Percentiles rank a stretch among this genome's conserved stretches.
phyloP scores from a whole-genome alignment of 768 basidiomycete genomes.

The Coprinopsis marcescibilis region DNA sequence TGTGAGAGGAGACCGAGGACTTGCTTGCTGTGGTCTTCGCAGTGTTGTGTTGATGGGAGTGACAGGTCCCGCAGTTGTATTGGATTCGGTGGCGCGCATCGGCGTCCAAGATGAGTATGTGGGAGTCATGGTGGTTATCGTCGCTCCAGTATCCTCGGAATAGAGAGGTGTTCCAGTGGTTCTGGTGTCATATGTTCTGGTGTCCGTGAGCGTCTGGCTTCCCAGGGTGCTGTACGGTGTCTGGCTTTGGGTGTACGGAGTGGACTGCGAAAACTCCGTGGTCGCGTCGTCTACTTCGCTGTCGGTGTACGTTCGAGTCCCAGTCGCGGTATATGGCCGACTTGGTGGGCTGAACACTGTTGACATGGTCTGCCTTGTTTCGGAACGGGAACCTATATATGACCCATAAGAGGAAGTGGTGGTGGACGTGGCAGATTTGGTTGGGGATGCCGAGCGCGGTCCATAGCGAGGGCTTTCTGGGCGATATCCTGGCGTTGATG shows the following conservation, averaged over 20 bases:
- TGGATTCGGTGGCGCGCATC: neutral
- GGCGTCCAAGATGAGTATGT: conserved; percentile 19
- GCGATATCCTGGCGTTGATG: conserved; percentile 44
- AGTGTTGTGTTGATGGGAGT: conserved; percentile 30
- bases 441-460: conserved; percentile 42
- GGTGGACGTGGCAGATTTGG: conserved; percentile 34
- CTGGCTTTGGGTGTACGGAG: conserved; percentile 23
- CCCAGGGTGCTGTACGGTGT: conserved; percentile 26
- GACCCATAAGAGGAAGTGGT: conserved; percentile 27
- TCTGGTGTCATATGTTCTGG: conserved; percentile 30
- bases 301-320: conserved; percentile 12
- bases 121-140: conserved; percentile 40
- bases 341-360: conserved; percentile 15
- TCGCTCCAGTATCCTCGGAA: conserved; percentile 32
- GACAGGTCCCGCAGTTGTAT: neutral
- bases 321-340: conserved; percentile 12
- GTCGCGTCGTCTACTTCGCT: conserved; percentile 19
- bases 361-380: conserved; percentile 16
- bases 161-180: conserved; percentile 29
- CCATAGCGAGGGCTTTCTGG: conserved; percentile 35
- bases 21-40: conserved; percentile 56
- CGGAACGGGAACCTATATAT: conserved; percentile 11
- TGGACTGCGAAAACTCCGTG: conserved; percentile 7
- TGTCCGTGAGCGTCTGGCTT: conserved; percentile 38
- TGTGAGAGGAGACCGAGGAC: conserved; percentile 65